A percentile compares a stretch with the other conserved stretches of the same genome.
phyloP scores from a whole-genome alignment of 2,329 filamentous ascomycete species.

The Pestalotiopsis sp. region DNA sequence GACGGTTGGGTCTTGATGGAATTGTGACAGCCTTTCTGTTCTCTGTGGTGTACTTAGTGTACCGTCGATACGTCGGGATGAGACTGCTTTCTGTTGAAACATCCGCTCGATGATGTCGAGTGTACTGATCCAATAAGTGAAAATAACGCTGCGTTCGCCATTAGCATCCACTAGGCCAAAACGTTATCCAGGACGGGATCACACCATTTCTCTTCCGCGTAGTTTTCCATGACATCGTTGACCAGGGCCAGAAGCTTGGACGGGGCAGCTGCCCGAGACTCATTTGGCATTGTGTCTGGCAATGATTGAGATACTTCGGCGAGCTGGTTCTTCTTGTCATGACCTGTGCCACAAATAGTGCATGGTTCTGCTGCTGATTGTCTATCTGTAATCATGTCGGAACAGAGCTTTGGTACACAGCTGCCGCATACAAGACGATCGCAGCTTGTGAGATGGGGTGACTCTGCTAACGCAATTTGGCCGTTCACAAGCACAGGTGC shows the following conservation, averaged over 20 bases:
- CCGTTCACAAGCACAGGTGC: background rate
- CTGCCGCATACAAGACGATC: background rate
- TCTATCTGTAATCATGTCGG: background rate
- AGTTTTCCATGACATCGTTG: background rate
- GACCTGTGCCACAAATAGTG: background rate
- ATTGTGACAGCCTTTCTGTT: background rate
- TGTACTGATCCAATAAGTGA: conserved; percentile 5
- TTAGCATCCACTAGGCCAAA: background rate
- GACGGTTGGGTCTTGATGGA: background rate
- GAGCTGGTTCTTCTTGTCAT: background rate
- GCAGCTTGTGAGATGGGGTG: background rate
- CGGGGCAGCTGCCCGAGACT: background rate
- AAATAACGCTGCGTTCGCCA: background rate
- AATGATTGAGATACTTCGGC: background rate
- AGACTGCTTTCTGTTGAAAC: background rate
- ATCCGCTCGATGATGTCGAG: background rate
- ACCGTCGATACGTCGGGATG: conserved; percentile 3
- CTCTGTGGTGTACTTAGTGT: background rate
- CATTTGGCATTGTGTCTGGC: background rate
- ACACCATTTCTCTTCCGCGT: background rate
- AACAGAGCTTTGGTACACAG: background rate
- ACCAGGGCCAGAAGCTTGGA: background rate
- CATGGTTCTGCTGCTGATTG: background rate
- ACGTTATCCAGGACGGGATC: background rate
- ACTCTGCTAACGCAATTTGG: background rate